Conservation (phyloP, 176 grass and related monocot genomes). For the Rhipidocladum racemiflorum region DNA sequence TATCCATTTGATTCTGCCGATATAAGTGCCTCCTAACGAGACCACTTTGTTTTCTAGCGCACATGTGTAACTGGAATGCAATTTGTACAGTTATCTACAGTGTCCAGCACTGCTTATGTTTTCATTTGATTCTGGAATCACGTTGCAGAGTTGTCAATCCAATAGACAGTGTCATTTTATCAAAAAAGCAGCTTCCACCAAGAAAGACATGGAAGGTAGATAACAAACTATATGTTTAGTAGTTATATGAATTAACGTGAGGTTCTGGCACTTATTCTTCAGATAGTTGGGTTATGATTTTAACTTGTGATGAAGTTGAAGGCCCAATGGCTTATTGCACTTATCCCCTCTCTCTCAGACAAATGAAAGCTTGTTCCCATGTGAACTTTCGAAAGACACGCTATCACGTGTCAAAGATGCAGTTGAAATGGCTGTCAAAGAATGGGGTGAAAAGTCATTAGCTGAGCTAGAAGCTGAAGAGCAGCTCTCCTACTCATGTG, state of each 20-base stretch:
- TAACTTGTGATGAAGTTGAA: constrained; percentile 30
- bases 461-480: constrained; percentile 97
- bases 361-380: constrained; percentile 92
- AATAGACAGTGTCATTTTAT: constrained; percentile 61
- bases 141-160: constrained; percentile 76
- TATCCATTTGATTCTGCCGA: neutral
- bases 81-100: neutral
- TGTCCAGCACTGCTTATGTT: constrained; percentile 10
- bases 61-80: neutral
- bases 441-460: constrained; percentile 83
- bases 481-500: constrained; percentile 87
- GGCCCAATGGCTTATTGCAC: constrained; percentile 13
- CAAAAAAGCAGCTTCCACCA: constrained; percentile 75
- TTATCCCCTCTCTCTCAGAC: constrained; percentile 49
- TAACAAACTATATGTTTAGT: constrained; percentile 25
- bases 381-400: constrained; percentile 78
- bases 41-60: neutral
- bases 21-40: neutral
- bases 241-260: constrained; percentile 16
- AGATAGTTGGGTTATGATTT: constrained; percentile 18
- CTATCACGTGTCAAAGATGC: constrained; percentile 69
- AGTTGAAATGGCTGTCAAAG: constrained; percentile 84
- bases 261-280: constrained; percentile 4
- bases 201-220: constrained; percentile 91
- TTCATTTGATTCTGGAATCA: constrained; percentile 32